Evolutionary conservation across 1,139 yeast species (phyloP), one percentile per base, ranked within the genome.

Genomic region (Scheffersomyces illinoinensis): DNA sequence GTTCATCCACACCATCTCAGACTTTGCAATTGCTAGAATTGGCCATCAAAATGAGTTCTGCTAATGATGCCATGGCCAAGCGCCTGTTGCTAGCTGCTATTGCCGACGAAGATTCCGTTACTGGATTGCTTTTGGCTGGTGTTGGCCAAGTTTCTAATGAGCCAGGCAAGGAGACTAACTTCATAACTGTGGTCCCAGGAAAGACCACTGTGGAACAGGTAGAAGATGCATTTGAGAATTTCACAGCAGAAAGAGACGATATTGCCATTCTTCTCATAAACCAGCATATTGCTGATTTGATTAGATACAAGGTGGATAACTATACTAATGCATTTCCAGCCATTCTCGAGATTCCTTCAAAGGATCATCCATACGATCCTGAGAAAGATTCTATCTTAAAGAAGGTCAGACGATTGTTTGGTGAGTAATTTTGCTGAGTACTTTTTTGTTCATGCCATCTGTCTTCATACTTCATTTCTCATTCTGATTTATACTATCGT

Each of bases 321-420:
- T 95, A 85, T 76, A 87, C 97, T 47, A 87, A 88, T 66, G 97
- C 99, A 12, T 95, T 95, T 76, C 99, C 99, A 7, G 98, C 99
- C 3, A 87, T 95, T 56, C 82, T 95, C 70, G 99, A 95, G 76
- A 95, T 95, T 66, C 99, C 99, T 50, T 91, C 98, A 19, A 95
- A 95, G 79, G 99, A 95, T 71, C 98, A 95, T 73, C 99, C 99
- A 23, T 95, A 95, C 73, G 93, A 95, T 74, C 99, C 99, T 24
- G 98, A 93, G 74, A 96, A 93, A 86, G 99, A 95, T 76, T 90
- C 97, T 23, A 93, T 95, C 58, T 83, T 95, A 77, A 89, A 96
- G 78, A 89, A 96, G 73, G 99, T 95, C 46, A 90, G 97, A 80
- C 87, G 97, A 73, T 80, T 95, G 65, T 93, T 93, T 79, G 98